Evolutionary conservation across 768 basidiomycete genomes (phyloP).

Genomic region (Lanmaoa pseudosensibilis): DNA sequence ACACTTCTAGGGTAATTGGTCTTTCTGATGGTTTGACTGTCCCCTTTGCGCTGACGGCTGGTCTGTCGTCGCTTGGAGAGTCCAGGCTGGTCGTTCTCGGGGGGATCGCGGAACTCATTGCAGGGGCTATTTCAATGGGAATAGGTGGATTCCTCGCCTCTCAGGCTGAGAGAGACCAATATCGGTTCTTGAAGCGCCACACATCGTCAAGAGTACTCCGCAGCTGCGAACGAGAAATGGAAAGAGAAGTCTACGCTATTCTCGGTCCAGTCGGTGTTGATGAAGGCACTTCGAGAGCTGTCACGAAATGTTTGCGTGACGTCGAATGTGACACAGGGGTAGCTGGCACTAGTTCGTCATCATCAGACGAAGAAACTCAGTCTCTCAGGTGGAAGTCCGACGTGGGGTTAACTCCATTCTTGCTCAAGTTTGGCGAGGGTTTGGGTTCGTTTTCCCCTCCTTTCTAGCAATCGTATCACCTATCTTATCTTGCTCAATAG

Average conservation of each 20-base stretch:
- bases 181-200: constrained; percentile 72
- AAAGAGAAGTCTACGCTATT: constrained; percentile 88
- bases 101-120: constrained; percentile 93
- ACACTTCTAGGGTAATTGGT: constrained; percentile 69
- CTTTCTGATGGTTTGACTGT: constrained; percentile 89
- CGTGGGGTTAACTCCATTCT: constrained; percentile 87
- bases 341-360: constrained; percentile 14
- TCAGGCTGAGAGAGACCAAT: constrained; percentile 95
- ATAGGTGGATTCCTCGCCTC: constrained; percentile 97
- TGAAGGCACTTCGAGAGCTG: constrained; percentile 71
- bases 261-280: constrained; percentile 90
- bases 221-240: constrained; percentile 93
- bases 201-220: constrained; percentile 82
- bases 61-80: constrained; percentile 84
- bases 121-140: constrained; percentile 97
- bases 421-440: constrained; percentile 95
- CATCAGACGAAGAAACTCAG: constrained; percentile 55
- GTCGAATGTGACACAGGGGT: constrained; percentile 50
- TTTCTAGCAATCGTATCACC: not conserved
- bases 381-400: constrained; percentile 67
- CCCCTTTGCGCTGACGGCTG: constrained; percentile 88
- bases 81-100: constrained; percentile 92
- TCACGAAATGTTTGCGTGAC: constrained; percentile 72
- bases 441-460: constrained; percentile 53
- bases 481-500: constrained; percentile 37